These are phyloP conservation scores for Leucoagaricus sp. DNA, from an alignment of 1,284 basidiomycete genomes.

Conservation along the genomic window DNA sequence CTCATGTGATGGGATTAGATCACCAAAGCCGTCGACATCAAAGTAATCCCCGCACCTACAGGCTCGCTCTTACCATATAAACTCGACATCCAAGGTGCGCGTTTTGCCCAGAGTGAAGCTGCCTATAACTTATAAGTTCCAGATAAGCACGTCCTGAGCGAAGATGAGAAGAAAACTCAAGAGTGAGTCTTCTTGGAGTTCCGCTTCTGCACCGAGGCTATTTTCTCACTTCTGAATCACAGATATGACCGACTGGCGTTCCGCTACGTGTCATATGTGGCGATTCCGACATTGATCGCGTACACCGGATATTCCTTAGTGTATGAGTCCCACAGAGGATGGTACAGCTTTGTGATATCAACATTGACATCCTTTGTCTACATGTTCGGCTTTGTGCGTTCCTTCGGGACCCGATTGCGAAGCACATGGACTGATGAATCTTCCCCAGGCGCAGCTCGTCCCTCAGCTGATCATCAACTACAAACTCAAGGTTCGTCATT, in stretches of 20 bases:
- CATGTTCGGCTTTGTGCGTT: slow-evolving; percentile 94
- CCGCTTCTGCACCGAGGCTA: slow-evolving; percentile 8
- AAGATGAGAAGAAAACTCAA: slow-evolving; percentile 98
- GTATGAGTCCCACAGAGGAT: slow-evolving; percentile 89
- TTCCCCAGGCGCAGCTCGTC: slow-evolving; percentile 76
- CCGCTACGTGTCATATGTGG: slow-evolving; percentile 87
- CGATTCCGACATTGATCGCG: slow-evolving; percentile 81
- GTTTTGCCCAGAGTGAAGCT: background rate
- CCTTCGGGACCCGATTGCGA: slow-evolving; percentile 11
- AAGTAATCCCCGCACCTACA: slow-evolving; percentile 55
- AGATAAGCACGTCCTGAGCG: slow-evolving; percentile 92
- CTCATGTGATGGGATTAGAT: slow-evolving; percentile 45
- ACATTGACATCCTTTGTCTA: slow-evolving; percentile 89
- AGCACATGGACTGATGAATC: slow-evolving; percentile 15
- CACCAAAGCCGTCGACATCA: slow-evolving; percentile 87
- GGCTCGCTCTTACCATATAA: slow-evolving; percentile 78
- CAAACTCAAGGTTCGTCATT: slow-evolving; percentile 77
- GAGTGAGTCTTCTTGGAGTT: slow-evolving; percentile 59
- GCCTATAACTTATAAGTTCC: slow-evolving; percentile 8
- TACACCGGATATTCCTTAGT: slow-evolving; percentile 90
- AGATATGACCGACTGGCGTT: slow-evolving; percentile 88
- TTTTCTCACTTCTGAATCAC: slow-evolving; percentile 10
- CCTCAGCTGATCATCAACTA: slow-evolving; percentile 96
- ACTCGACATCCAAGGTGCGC: slow-evolving; percentile 76
- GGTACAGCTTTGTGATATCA: slow-evolving; percentile 94